Evolutionary conservation across 805 yeast species (phyloP), one percentile per base, ranked within the genome.

Genomic region (Brettanomyces bruxellensis): DNA sequence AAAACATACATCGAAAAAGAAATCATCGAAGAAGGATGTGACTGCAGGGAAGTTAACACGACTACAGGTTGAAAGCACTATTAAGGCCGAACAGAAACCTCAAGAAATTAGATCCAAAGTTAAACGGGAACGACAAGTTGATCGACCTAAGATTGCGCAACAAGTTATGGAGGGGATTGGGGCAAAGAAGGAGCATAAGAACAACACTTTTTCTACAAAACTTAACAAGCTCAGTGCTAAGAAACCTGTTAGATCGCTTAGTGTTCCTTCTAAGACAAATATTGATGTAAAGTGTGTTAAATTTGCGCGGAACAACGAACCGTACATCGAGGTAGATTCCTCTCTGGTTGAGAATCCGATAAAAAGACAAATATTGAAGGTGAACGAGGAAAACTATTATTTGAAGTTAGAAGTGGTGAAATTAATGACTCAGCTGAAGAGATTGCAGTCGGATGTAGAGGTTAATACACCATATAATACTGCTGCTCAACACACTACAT

Each of bases 321-420:
- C 18, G n/a, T 43, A 37, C 41, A 40, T 52, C 8, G 54, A 52
- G 12, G 40, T 51, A 5, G 57, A 57, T 32, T 51, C 53, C 14
- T 53, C 57, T 11, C 55, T 62, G 12, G 45, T 53, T 14, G 53
- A 56, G 30, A 60, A 62, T 44, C 69, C 68, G 1, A 49, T 69
- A 13, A 72, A 70, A 44, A 62, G 58, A 28, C 69, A 71, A 22
- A 62, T 73, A n/a, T 48, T 65, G 41, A 65, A 65, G 42, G 67
- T 72, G 43, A 70, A 69, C 47, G 71, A 70, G 49, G 78, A 73
- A 48, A 73, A 73, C 51, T 66, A 68, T 49, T 60, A 60, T 40
- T 52, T 73, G 38, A 73, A 72, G 55, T 50, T 66, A 34, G 73
- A 73, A 50, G 68, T 73, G 5, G 68, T 73, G 11, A 68, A 65